Evolutionary conservation across 164 flowering plant genomes (phyloP).

Genomic region (Berberis vulgaris): DNA sequence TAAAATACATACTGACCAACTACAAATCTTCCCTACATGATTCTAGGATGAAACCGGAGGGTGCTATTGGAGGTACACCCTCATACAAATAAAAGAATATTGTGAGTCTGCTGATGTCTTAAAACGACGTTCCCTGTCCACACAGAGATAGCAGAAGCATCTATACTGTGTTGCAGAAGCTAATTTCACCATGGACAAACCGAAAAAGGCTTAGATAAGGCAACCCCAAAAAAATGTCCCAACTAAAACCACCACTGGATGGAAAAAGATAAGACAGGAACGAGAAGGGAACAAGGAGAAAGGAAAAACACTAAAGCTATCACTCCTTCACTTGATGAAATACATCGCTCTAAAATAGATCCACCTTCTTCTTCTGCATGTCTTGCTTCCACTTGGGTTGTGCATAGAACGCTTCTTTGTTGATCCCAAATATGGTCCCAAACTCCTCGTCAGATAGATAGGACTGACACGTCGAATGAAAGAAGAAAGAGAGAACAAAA

Average conservation of each 20-base stretch:
- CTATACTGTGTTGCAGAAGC: conserved; percentile 25
- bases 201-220: conserved; percentile 11
- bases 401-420: conserved; percentile 70
- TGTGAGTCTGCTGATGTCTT: conserved; percentile 17
- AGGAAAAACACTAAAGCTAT: not conserved
- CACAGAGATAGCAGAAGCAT: conserved; percentile 14
- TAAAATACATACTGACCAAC: not conserved
- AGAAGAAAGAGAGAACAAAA: not conserved
- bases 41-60: conserved; percentile 8
- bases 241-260: not conserved
- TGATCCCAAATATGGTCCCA: conserved; percentile 52
- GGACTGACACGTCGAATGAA: conserved; percentile 32
- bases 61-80: not conserved
- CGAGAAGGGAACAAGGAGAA: not conserved
- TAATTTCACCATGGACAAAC: conserved; percentile 13
- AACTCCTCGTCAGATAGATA: conserved; percentile 83
- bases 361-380: conserved; percentile 78
- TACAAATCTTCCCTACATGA: not conserved
- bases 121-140: conserved; percentile 1
- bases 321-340: conserved; percentile 3
- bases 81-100: conserved; percentile 38
- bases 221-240: conserved; percentile 4
- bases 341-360: conserved; percentile 48
- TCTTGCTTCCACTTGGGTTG: conserved; percentile 98
- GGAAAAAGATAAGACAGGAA: not conserved